Evolutionary conservation across 495 filamentous ascomycete genomes (phyloP).

Genomic region (Acidomyces sp.): DNA sequence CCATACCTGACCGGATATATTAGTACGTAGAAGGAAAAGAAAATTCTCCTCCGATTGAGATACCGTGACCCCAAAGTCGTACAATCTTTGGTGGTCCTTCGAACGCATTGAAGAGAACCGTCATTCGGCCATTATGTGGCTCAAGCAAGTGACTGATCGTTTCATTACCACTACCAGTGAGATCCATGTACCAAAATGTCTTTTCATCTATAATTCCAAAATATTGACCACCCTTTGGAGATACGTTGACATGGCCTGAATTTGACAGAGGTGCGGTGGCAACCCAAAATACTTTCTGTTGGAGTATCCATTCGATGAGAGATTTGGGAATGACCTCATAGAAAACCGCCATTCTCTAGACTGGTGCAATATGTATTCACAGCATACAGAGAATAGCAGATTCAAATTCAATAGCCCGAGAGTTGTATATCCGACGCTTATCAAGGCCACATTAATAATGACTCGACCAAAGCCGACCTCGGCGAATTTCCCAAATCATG

Average conservation of each 20-base stretch:
- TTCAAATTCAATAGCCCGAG: too few species aligned
- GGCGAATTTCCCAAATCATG: too few species aligned
- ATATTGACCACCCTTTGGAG: conserved; percentile 25
- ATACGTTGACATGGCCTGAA: conserved; percentile 27
- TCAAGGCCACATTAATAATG: too few species aligned
- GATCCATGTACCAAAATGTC: conserved; percentile 27
- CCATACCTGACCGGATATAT: conserved; percentile 12
- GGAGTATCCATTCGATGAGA: conserved; percentile 22
- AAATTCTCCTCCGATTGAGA: too few species aligned
- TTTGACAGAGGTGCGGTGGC: conserved; percentile 23
- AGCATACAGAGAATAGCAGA: too few species aligned
- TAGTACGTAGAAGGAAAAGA: not conserved
- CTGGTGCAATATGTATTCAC: too few species aligned
- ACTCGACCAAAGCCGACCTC: too few species aligned
- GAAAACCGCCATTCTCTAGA: conserved; percentile 28
- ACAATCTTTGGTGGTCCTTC: conserved; percentile 24
- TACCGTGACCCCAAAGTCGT: conserved; percentile 23
- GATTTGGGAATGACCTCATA: conserved; percentile 24
- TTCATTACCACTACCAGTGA: conserved; percentile 25
- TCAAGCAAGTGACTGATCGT: conserved; percentile 26
- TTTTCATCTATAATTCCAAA: conserved; percentile 21
- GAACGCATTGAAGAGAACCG: conserved; percentile 25
- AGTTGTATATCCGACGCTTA: too few species aligned
- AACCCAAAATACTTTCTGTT: conserved; percentile 25
- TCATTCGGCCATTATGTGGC: conserved; percentile 25